phyloP scores from a whole-genome alignment of 2,329 filamentous ascomycete species.

The Kalmusia sp. region DNA sequence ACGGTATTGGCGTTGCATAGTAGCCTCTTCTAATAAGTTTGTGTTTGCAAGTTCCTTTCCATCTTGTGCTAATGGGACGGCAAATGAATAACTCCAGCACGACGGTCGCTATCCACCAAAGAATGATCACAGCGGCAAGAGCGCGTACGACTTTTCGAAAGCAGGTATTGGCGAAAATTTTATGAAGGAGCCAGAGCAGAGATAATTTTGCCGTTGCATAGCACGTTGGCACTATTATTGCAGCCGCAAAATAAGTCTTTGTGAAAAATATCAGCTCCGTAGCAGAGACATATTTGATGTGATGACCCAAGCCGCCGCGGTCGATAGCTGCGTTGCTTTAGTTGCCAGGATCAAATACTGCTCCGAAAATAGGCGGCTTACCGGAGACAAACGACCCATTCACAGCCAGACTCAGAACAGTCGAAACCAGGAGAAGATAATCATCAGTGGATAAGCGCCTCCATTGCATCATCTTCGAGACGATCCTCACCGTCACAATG shows the following conservation, averaged over 20 bases:
- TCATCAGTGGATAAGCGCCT: conserved; percentile 3
- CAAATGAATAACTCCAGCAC: conserved; percentile 6
- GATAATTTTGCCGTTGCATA: conserved; percentile 12
- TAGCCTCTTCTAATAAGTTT: not conserved
- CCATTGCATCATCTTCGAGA: conserved; percentile 9
- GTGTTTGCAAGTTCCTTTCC: conserved; percentile 9
- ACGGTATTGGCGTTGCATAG: not conserved
- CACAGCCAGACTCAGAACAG: conserved; percentile 1
- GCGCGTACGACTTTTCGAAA: conserved; percentile 10
- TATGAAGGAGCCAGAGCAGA: conserved; percentile 9
- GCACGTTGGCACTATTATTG: conserved; percentile 9
- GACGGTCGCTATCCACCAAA: conserved; percentile 9
- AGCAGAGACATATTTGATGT: not conserved
- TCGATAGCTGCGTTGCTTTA: conserved; percentile 2
- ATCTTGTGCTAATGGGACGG: conserved; percentile 7
- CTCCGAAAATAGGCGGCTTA: not conserved
- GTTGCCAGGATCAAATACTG: not conserved
- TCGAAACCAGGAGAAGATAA: conserved; percentile 4
- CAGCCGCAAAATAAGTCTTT: conserved; percentile 8
- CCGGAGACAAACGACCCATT: conserved; percentile 3
- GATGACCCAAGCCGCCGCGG: conserved; percentile 4
- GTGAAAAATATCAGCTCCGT: conserved; percentile 5
- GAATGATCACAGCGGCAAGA: not conserved
- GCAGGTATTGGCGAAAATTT: not conserved
- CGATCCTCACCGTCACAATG: conserved; percentile 1